Percentiles rank a stretch among this genome's conserved stretches.
These are phyloP conservation scores for Cornus kousa DNA, from an alignment of 148 eudicot species.

Conservation along the genomic window DNA sequence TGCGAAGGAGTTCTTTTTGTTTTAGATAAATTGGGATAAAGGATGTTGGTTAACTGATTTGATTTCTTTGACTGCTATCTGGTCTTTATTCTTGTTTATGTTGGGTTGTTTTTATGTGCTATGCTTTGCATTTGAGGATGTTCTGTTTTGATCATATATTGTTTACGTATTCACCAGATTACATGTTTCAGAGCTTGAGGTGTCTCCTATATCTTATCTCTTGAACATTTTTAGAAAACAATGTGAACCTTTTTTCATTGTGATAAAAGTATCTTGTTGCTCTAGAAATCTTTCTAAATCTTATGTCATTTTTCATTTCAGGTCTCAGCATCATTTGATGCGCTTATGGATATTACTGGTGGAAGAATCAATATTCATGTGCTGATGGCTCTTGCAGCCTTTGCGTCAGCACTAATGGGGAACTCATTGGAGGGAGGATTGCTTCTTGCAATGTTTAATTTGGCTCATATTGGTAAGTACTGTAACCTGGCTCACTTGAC, in stretches of 20 bases:
- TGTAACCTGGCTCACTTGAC: background rate
- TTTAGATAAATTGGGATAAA: background rate
- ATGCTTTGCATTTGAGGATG: background rate
- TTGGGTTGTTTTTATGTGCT: background rate
- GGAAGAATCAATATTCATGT: conserved; percentile 99
- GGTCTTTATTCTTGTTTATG: background rate
- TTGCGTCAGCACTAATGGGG: conserved; percentile 93
- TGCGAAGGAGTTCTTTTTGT: background rate
- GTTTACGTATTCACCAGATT: background rate
- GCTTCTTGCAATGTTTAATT: conserved; percentile 96
- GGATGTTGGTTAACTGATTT: background rate
- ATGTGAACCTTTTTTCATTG: background rate
- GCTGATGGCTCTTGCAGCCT: conserved; percentile 96
- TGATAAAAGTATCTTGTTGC: background rate
- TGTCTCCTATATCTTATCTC: background rate
- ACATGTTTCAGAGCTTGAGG: background rate
- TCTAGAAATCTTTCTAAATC: conserved; percentile 10
- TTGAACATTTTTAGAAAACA: background rate
- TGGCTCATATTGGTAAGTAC: conserved; percentile 87
- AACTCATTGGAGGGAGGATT: conserved; percentile 91
- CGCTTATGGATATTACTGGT: conserved; percentile 74
- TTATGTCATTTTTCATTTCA: conserved; percentile 29
- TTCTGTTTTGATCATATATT: too few relatives aligned
- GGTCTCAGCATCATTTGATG: conserved; percentile 87
- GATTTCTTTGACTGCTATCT: background rate